Conservation (phyloP, 1,284 basidiomycete species). For the Heterobasidion occidentale region DNA sequence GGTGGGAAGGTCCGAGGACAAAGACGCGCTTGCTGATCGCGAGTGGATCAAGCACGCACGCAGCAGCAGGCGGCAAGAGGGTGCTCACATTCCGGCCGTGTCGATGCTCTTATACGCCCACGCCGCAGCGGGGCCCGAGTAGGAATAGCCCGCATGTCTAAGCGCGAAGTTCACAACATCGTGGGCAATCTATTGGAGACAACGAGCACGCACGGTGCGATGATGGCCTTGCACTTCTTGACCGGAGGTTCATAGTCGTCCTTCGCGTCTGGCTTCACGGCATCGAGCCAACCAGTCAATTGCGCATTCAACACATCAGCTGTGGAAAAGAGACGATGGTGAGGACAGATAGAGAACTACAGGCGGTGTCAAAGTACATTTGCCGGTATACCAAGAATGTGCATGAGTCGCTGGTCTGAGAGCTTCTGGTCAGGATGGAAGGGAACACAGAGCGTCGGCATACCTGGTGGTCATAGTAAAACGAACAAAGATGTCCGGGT, state of each 20-base stretch:
- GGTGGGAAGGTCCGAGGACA: conserved; percentile 94
- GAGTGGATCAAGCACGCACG: conserved; percentile 8
- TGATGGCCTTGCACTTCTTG: conserved; percentile 79
- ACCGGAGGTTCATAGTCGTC: conserved; percentile 56
- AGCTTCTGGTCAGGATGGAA: neutral
- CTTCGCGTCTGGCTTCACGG: conserved; percentile 43
- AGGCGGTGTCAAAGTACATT: conserved; percentile 37
- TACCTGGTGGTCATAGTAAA: neutral
- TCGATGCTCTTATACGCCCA: conserved; percentile 95
- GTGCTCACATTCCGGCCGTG: conserved; percentile 65
- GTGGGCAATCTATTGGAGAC: neutral
- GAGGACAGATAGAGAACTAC: conserved; percentile 2
- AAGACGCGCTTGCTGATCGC: conserved; percentile 78
- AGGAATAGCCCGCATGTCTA: conserved; percentile 94
- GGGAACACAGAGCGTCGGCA: conserved; percentile 6
- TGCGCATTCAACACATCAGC: conserved; percentile 52
- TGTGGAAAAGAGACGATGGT: conserved; percentile 19
- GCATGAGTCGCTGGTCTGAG: conserved; percentile 74
- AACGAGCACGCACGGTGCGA: conserved; percentile 74
- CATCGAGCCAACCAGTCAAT: conserved; percentile 56
- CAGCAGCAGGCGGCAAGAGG: neutral
- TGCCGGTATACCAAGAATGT: conserved; percentile 82
- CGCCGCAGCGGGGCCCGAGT: conserved; percentile 90
- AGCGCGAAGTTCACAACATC: neutral
- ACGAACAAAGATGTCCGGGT: neutral